Evolutionary conservation across 805 yeast genomes (phyloP), one percentile per base, ranked within the genome.

Genomic region (Pichia pseudocactophila): DNA sequence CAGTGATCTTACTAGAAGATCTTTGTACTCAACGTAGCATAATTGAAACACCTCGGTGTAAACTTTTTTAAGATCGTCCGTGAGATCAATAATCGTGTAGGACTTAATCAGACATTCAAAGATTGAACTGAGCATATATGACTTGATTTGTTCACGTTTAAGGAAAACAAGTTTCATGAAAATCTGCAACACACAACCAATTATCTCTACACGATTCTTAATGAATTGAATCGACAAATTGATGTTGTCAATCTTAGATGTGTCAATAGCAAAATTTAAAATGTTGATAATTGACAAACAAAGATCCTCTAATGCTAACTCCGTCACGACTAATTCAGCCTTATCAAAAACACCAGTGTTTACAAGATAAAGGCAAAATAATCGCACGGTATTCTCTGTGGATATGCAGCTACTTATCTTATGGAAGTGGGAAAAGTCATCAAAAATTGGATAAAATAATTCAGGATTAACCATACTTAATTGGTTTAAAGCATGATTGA

Each of bases 191-290:
- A 57, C 50, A 1, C 54, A 46, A 10, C 47, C 38, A 39, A 59
- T 36, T 22, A 59, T 53, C 13, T 38, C 34, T 5, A 38, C 30
- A 35, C 57, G 56, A 42, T 57, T 40, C 36, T 58, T 60, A 31
- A 55, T 55, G 38, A 53, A 55, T 33, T 59, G 65, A 42, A 61
- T 53, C 1, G 63, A 57, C 17, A 62, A 17, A 30, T 52, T 53
- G 17, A 57, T 45, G 32, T 59, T 59, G 13, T 52, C 53, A 7
- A 52, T 46, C 18, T 50, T 53, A 1, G 62, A 54, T 2, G 58
- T 50, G 44, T 62, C 63, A 17, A 51, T 38, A 7, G 57, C 51
- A 22, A 44, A 41, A 18, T 19, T 43, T 10, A 62, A 36, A 5
- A 51, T 45, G 15, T 50, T 47, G 2, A 45, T 45, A 2, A 62